A percentile compares a stretch with the other conserved stretches of the same genome.
Conservation (phyloP, 495 filamentous ascomycete genomes). For the Margaritispora aquatica region DNA sequence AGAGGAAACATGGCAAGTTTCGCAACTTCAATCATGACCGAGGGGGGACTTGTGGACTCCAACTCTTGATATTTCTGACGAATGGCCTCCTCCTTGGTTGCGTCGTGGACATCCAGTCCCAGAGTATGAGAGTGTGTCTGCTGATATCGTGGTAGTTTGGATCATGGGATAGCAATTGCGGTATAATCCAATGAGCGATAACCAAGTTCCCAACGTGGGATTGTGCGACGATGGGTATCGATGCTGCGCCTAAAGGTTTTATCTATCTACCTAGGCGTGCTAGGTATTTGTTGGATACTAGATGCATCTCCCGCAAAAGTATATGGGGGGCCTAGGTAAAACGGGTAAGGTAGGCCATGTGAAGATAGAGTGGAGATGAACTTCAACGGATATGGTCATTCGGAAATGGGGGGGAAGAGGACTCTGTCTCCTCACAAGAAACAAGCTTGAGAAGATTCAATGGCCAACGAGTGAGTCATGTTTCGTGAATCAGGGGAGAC, state of each 20-base stretch:
- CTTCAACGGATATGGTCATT: background rate
- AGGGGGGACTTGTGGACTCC: background rate
- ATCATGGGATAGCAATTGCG: background rate
- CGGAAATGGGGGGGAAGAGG: background rate
- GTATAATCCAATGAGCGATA: background rate
- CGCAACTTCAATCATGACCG: no score
- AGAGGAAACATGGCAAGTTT: background rate
- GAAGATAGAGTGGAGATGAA: background rate
- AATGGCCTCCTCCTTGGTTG: background rate
- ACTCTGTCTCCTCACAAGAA: no score
- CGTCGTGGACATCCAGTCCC: background rate
- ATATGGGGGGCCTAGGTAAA: background rate
- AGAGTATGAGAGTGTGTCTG: background rate
- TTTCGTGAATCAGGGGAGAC: background rate
- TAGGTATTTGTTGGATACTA: background rate
- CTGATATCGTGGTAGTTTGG: no score
- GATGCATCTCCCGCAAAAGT: background rate
- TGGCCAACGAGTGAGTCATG: conserved; percentile 6
- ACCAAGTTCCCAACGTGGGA: background rate
- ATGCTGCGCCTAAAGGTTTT: background rate
- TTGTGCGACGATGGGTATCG: background rate
- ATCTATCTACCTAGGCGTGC: no score
- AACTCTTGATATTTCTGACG: no score
- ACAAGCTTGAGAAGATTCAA: background rate
- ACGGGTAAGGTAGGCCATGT: no score